Base-by-base conservation (phyloP, 2,329 filamentous ascomycete genomes). In the Colletotrichum scovillei region DNA sequence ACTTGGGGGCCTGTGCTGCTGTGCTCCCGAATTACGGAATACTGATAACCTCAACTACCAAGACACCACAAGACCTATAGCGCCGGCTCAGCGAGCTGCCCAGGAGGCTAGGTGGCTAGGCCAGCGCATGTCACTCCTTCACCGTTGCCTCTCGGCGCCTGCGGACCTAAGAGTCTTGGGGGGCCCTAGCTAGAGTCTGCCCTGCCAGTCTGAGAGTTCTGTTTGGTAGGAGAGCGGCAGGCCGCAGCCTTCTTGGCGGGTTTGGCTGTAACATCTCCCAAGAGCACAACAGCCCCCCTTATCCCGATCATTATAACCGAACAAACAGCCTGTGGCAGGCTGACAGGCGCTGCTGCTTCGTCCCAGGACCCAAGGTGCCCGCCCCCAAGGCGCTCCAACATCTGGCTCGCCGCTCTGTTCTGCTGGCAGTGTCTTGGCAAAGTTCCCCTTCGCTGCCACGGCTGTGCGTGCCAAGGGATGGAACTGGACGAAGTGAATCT, bases 181-280 rank as follows among this genome's bases (percentile, higher is more conserved):
- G 5, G 5, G 2, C 14, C 12, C 16, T 35, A 35, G 32, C 32
- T 35, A 35, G 32, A 35, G 32, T 35, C 11, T 35, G 32, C 9
- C 32, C 32, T 35, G 32, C 12, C 32, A 11, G 46, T 35, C 46
- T 53, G 26, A 53, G 60, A 30, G 46, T 35, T 35, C 22, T 38
- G 30, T 14, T 56, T 55, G 32, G 49, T 42, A 16, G 63, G 22
- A 55, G 16, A 3, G 49, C 52, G 30, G 52, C 63, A 65, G 30
- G 22, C 63, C 52, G 32, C 63, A 65, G 30, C 16, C 49, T 22
- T 14, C 63, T 65, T 65, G 63, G 63, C 63, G 35, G 63, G 62
- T 26, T 56, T 65, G 63, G 63, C 32, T 56, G 63, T 24, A 42
- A n/a, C 24, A 19, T n/a, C 26, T 28, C 16, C 49, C 62, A 38